Conservation (phyloP, 805 yeast genomes). For the Sungouiozyma ichnusensis region DNA sequence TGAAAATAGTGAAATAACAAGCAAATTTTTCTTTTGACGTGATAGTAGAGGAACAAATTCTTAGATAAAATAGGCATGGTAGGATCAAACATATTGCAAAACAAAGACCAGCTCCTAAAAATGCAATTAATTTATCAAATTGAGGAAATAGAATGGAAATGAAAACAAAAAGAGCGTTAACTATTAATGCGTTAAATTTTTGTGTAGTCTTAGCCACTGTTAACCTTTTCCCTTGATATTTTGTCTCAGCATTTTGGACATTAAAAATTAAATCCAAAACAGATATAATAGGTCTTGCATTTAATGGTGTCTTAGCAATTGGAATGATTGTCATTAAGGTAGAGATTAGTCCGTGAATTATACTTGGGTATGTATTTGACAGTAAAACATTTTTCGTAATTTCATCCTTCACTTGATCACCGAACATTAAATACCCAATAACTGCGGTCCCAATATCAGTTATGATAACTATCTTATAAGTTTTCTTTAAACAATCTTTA, state of each 20-base stretch:
- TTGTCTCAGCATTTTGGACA: constrained; percentile 16
- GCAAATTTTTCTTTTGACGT: constrained; percentile 30
- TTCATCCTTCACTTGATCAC: constrained; percentile 54
- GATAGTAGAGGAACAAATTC: constrained; percentile 39
- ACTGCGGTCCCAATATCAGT: constrained; percentile 57
- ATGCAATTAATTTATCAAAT: constrained; percentile 72
- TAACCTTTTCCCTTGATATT: constrained; percentile 12
- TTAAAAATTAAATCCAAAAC: constrained; percentile 48
- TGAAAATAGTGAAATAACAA: constrained; percentile 35
- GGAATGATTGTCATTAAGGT: constrained; percentile 73
- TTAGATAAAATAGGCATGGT: constrained; percentile 64
- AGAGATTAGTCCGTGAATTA: constrained; percentile 49
- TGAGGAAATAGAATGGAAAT: constrained; percentile 61
- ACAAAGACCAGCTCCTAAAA: constrained; percentile 73
- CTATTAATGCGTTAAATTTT: constrained; percentile 30
- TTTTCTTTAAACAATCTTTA: constrained; percentile 40
- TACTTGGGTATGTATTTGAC: constrained; percentile 57
- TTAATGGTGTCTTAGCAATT: constrained; percentile 72
- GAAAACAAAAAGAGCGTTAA: constrained; percentile 48
- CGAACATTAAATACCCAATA: constrained; percentile 74
- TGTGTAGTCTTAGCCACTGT: constrained; percentile 13
- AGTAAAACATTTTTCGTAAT: constrained; percentile 65
- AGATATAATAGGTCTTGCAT: constrained; percentile 71
- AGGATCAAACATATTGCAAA: constrained; percentile 69
- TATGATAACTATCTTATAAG: constrained; percentile 49